A percentile compares a stretch with the other conserved stretches of the same genome.
Evolutionary conservation across 805 yeast species (phyloP).

Genomic region (Blastobotrys attinorum): DNA sequence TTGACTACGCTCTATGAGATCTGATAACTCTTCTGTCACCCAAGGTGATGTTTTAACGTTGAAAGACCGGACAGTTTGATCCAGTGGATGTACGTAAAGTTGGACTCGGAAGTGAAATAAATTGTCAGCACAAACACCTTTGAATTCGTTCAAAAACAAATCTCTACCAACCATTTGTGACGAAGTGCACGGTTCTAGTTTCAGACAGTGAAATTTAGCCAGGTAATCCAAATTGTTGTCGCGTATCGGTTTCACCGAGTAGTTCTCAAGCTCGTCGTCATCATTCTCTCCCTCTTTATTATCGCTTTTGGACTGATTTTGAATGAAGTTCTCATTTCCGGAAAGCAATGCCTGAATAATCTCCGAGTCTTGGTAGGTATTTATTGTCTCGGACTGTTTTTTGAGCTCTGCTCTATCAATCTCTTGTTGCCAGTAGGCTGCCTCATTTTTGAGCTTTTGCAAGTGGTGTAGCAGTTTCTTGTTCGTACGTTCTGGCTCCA

Average conservation of each 20-base stretch:
- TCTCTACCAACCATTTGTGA: slow-evolving; percentile 1
- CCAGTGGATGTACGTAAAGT: background rate
- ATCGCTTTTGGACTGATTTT: too few relatives aligned
- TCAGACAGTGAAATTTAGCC: background rate
- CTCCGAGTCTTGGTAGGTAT: background rate
- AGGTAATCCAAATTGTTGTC: background rate
- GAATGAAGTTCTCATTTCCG: background rate
- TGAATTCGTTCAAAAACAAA: slow-evolving; percentile 1
- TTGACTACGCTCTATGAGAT: background rate
- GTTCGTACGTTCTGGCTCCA: background rate
- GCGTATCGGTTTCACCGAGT: background rate
- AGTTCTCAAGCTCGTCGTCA: background rate
- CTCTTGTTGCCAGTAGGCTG: background rate
- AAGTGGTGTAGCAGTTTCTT: background rate
- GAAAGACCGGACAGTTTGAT: background rate
- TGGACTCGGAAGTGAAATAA: background rate
- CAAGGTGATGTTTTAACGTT: background rate
- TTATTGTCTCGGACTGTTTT: background rate
- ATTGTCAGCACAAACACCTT: background rate
- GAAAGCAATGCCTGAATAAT: background rate
- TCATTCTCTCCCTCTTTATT: background rate
- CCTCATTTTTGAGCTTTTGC: background rate
- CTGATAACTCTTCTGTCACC: background rate
- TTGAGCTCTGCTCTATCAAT: background rate
- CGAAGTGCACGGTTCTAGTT: background rate